Base-by-base conservation (phyloP, 345 rosid species). In the Bretschneidera sinensis region DNA sequence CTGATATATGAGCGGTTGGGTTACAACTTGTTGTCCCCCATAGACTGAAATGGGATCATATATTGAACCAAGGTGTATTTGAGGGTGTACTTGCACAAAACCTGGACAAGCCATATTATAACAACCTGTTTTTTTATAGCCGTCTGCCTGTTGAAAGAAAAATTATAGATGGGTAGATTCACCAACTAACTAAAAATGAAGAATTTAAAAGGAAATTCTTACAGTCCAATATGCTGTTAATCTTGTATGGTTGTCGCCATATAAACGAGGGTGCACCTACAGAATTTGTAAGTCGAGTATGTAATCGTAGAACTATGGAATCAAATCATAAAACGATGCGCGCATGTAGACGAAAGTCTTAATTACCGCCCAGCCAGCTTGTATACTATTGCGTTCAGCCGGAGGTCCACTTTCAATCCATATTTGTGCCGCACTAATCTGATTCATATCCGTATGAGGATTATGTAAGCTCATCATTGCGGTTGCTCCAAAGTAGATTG, bases 351-450 rank as follows among this genome's bases (percentile, higher is more conserved):
- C n/a, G n/a, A n/a, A n/a, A n/a, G n/a, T n/a, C n/a, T 7, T 11
- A 62, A 58, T 55, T 51, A 69, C 64, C 17, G 68, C 55, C 73
- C 68, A 69, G 31, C 73, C 73, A 57, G 33, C 62, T 55, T 69
- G 68, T 24, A 69, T 57, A 51, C 64, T 69, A 57, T 69, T 69
- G 39, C 55, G 25, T 69, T 69, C 53, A 50, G 0, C 28, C 21
- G 0, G 4, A 39, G 35, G 54, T 39, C 73, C 73, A 62, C 62
- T 69, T 18, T 69, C 73, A 21, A 69, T 6, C 68, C 68, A 69
- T 0, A 69, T 69, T 55, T 62, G 54, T 50, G 67, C 51, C 51
- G 57, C 63, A 57, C 73, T 69, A 21, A 13, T 24, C 28, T 69
- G 63, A 21, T 31, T n/a, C n/a, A n/a, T 6, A 16, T 6, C 19